Evolutionary conservation across 2,329 filamentous ascomycete genomes (phyloP).

Genomic region (Penicillium sp.): DNA sequence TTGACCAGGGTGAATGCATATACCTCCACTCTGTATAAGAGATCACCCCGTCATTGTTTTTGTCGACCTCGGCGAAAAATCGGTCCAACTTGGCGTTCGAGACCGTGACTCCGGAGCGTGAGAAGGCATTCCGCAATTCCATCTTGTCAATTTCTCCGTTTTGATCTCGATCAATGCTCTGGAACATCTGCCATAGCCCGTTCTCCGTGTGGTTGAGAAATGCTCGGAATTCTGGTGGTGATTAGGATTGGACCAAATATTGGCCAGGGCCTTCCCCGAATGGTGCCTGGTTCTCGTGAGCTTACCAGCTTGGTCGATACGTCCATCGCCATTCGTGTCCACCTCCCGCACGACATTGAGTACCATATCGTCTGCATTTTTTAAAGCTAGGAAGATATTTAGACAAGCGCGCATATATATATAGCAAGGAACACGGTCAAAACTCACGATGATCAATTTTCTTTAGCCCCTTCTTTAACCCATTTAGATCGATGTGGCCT

Average conservation of each 20-base stretch:
- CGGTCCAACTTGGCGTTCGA: slow-evolving; percentile 72
- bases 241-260: slow-evolving; percentile 21
- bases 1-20: slow-evolving; percentile 35
- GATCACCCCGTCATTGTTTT: slow-evolving; percentile 81
- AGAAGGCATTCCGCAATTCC: slow-evolving; percentile 79
- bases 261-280: slow-evolving; percentile 15
- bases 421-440: slow-evolving; percentile 21
- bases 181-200: slow-evolving; percentile 78
- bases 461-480: slow-evolving; percentile 76
- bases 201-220: slow-evolving; percentile 87
- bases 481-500: slow-evolving; percentile 79
- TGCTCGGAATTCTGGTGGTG: slow-evolving; percentile 70
- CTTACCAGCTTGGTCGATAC: slow-evolving; percentile 85
- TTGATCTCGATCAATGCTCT: slow-evolving; percentile 77
- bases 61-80: slow-evolving; percentile 88
- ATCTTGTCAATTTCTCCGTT: slow-evolving; percentile 82
- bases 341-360: slow-evolving; percentile 76
- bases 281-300: slow-evolving; percentile 15
- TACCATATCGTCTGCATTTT: slow-evolving; percentile 87
- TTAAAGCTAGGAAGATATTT: slow-evolving; percentile 55
- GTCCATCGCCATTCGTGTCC: slow-evolving; percentile 82
- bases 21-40: slow-evolving; percentile 97
- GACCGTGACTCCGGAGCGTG: slow-evolving; percentile 72
- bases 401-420: slow-evolving; percentile 21
- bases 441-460: slow-evolving; percentile 86